Evolutionary conservation across 495 filamentous ascomycete genomes (phyloP).

Genomic region (Thermothielavioides terrestris): DNA sequence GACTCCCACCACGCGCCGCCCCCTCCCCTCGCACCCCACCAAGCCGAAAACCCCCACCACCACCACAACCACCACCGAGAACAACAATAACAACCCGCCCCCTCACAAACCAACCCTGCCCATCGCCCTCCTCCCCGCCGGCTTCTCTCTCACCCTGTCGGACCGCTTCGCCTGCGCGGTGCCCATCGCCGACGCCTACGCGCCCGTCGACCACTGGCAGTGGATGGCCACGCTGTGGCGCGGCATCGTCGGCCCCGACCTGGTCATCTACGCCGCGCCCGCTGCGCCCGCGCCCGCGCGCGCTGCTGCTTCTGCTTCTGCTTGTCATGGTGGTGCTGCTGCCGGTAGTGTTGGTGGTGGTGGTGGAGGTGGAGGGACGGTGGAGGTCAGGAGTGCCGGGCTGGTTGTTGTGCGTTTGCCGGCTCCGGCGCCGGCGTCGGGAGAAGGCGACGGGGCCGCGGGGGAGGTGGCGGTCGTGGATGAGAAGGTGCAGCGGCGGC

Average conservation of each 20-base stretch:
- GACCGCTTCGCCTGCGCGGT: conserved; percentile 64
- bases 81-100: not conserved
- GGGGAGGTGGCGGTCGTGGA: conserved; percentile 39
- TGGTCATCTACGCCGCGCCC: conserved; percentile 62
- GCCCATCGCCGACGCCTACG: conserved; percentile 69
- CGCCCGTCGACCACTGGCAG: conserved; percentile 88
- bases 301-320: not conserved
- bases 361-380: conserved; percentile 20
- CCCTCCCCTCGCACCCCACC: not conserved
- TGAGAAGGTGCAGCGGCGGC: conserved; percentile 57
- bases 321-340: conserved; percentile 3
- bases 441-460: not conserved
- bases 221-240: conserved; percentile 97
- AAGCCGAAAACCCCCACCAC: not conserved
- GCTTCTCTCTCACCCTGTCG: conserved; percentile 67
- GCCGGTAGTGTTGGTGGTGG: not conserved
- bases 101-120: conserved; percentile 37
- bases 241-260: conserved; percentile 73
- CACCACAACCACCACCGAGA: not conserved
- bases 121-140: conserved; percentile 59
- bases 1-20: not conserved
- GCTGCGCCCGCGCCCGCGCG: too few species aligned
- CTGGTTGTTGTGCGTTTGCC: conserved; percentile 31
- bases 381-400: conserved; percentile 46
- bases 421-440: not conserved